Evolutionary conservation across 306 rosid genomes (phyloP).

Genomic region (Arachis hypogaea): DNA sequence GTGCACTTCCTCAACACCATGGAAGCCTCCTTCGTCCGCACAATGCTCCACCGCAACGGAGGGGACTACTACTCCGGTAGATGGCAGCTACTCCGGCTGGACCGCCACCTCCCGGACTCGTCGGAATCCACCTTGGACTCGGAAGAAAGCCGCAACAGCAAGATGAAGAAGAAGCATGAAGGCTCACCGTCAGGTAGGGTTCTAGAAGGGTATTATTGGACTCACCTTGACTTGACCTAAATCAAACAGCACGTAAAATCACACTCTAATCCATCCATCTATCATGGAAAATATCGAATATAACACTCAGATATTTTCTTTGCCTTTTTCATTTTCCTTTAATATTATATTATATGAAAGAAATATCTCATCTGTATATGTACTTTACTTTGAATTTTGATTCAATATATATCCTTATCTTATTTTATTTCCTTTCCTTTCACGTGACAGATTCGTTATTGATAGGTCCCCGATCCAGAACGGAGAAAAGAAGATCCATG

Average conservation of each 20-base stretch:
- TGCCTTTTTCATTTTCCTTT: not conserved
- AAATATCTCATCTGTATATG: not conserved
- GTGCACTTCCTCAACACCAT: conserved; percentile 59
- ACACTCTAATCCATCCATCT: too few relatives aligned
- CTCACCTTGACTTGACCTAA: conserved; percentile 27
- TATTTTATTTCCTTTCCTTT: not conserved
- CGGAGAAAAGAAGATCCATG: conserved; percentile 33
- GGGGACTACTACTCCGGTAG: not conserved
- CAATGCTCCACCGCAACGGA: conserved; percentile 53
- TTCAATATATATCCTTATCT: not conserved
- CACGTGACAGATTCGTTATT: conserved; percentile 16
- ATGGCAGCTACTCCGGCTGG: conserved; percentile 45
- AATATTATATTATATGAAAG: not conserved
- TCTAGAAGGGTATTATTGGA: not conserved
- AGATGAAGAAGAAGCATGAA: conserved; percentile 39
- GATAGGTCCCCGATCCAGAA: conserved; percentile 31
- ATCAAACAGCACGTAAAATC: conserved; percentile 18
- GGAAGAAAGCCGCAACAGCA: conserved; percentile 27
- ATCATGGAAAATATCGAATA: conserved; percentile 24
- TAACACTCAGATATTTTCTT: conserved; percentile 49
- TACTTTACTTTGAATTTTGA: not conserved
- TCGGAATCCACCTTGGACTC: conserved; percentile 76
- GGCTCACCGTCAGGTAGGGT: conserved; percentile 28
- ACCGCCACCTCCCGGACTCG: conserved; percentile 64
- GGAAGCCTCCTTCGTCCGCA: conserved; percentile 74